Evolutionary conservation across 352 stramenopile genomes (phyloP).

Genomic region (Phytopythium oedochilum): DNA sequence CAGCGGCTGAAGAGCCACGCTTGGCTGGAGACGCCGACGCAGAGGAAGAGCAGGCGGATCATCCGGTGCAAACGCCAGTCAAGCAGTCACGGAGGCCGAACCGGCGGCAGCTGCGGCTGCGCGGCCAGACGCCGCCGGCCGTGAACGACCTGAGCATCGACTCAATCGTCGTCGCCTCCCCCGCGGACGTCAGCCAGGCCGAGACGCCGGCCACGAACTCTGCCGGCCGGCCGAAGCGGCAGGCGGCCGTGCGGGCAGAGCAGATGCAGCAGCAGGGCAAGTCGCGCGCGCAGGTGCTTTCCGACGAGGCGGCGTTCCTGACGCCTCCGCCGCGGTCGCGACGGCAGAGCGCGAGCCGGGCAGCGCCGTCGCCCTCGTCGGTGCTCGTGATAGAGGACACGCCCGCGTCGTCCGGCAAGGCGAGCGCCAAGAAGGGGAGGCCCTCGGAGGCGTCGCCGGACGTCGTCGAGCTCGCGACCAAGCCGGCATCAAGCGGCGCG

Average conservation of each 20-base stretch:
- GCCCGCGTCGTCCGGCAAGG: background rate
- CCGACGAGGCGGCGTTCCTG: conserved; percentile 23
- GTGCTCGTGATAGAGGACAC: conserved; percentile 1
- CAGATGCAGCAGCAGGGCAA: conserved; percentile 34
- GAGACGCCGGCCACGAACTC: conserved; percentile 9
- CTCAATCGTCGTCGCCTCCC: background rate
- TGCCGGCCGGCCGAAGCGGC: conserved; percentile 48
- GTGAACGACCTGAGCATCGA: conserved; percentile 5
- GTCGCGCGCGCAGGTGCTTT: conserved; percentile 19
- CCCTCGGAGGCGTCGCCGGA: background rate
- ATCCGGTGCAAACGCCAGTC: background rate
- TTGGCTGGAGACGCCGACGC: background rate
- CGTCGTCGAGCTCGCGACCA: background rate
- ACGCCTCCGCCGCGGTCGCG: conserved; percentile 23
- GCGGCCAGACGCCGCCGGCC: background rate
- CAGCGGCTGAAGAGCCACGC: background rate
- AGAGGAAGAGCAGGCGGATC: conserved; percentile 6
- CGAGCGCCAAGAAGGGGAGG: background rate
- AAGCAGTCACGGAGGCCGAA: conserved; percentile 4
- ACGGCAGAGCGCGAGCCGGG: conserved; percentile 6
- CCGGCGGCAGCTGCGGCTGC: background rate
- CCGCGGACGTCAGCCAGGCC: background rate
- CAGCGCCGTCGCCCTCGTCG: background rate
- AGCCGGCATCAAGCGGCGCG: background rate
- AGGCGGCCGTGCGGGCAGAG: conserved; percentile 44